Evolutionary conservation across 805 yeast species (phyloP).

Genomic region (Teunomyces kruisii): DNA sequence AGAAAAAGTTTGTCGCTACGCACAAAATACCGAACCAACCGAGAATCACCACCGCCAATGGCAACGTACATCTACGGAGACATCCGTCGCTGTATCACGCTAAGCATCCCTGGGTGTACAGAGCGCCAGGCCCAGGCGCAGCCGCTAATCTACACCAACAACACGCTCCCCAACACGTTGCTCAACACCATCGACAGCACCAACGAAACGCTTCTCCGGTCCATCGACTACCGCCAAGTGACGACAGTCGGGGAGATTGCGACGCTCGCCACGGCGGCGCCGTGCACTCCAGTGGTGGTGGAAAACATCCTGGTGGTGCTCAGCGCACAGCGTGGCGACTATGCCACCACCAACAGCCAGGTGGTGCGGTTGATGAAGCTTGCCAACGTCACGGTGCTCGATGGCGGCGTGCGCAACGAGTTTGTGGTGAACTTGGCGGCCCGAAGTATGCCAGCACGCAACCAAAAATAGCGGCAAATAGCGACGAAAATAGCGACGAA

Average conservation of each 20-base stretch:
- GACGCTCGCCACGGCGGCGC: neutral
- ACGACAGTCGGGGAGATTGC: neutral
- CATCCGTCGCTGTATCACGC: neutral
- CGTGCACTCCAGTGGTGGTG: constrained; percentile 3
- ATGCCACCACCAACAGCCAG: constrained; percentile 9
- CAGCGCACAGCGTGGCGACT: constrained; percentile 1
- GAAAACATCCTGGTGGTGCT: constrained; percentile 10
- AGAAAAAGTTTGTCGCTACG: too few relatives aligned
- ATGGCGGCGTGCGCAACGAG: constrained; percentile 6
- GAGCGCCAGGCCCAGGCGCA: too few relatives aligned
- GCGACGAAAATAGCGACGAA: too few relatives aligned
- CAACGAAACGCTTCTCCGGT: constrained; percentile 5
- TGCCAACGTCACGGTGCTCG: constrained; percentile 2
- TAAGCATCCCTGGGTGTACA: neutral
- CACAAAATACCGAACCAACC: too few relatives aligned
- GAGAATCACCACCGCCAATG: neutral
- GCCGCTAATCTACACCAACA: constrained; percentile 7
- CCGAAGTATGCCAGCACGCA: neutral
- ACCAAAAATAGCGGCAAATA: too few relatives aligned
- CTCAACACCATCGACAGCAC: neutral
- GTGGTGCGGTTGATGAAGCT: constrained; percentile 6
- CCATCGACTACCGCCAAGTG: constrained; percentile 11
- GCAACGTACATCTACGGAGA: neutral
- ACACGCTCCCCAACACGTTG: constrained; percentile 10
- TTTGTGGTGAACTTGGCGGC: constrained; percentile 7